Evolutionary conservation across 768 basidiomycete species (phyloP).

Genomic region (Cubamyces lactineus): DNA sequence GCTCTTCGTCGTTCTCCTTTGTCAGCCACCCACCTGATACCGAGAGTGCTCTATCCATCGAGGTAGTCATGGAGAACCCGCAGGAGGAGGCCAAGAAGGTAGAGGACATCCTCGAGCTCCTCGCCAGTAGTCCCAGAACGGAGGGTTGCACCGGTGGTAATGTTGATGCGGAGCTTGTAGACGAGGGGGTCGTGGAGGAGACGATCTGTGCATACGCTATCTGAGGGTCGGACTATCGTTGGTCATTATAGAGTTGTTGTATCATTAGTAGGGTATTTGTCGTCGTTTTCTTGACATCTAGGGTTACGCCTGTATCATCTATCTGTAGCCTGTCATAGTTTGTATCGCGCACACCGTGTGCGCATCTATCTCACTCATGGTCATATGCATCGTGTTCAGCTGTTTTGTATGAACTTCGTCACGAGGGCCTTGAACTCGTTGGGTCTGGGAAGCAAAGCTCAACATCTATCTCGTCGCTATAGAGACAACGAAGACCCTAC

Average conservation of each 20-base stretch:
- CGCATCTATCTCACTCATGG: not conserved
- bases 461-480: not conserved
- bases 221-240: not conserved
- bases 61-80: not conserved
- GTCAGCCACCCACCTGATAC: not conserved
- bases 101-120: conserved; percentile 18
- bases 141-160: not conserved
- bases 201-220: conserved; percentile 16
- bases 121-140: not conserved
- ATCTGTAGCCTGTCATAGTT: conserved; percentile 1
- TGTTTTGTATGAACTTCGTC: conserved; percentile 33
- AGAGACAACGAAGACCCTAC: conserved; percentile 38
- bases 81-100: conserved; percentile 4
- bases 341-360: conserved; percentile 6
- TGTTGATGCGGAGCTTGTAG: not conserved
- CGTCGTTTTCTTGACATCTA: not conserved
- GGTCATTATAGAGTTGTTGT: not conserved
- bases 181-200: not conserved
- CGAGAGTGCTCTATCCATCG: not conserved
- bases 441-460: conserved; percentile 40
- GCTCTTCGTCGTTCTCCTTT: conserved; percentile 15
- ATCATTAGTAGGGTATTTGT: not conserved
- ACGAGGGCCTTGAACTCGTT: conserved; percentile 54
- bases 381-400: conserved; percentile 3
- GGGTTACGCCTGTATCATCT: not conserved